Conservation (phyloP, 495 filamentous ascomycete species). For the Xylaria cubensis region DNA sequence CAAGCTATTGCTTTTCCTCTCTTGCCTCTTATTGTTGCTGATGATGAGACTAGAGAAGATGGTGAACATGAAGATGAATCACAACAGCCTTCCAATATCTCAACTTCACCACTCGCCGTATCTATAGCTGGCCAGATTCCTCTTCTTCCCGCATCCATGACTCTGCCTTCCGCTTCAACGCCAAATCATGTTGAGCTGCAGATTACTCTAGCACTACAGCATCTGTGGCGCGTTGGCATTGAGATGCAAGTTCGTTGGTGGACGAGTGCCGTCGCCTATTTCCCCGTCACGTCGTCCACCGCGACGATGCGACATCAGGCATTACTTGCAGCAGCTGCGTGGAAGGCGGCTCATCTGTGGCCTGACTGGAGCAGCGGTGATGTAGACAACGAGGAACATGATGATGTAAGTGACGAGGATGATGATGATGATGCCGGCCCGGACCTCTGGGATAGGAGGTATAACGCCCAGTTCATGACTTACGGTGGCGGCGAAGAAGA, state of each 20-base stretch:
- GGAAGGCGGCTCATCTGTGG: constrained; percentile 46
- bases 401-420: constrained; percentile 41
- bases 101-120: constrained; percentile 34
- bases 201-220: constrained; percentile 74
- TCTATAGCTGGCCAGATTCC: constrained; percentile 90
- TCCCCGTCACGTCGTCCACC: constrained; percentile 48
- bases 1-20: constrained; percentile 77
- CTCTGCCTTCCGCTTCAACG: constrained; percentile 43
- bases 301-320: constrained; percentile 31
- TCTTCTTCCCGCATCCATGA: constrained; percentile 82
- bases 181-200: constrained; percentile 37
- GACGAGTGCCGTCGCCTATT: constrained; percentile 74
- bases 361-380: constrained; percentile 12
- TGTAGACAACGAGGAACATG: constrained; percentile 37
- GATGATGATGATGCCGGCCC: constrained; percentile 56
- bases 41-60: constrained; percentile 1
- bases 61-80: constrained; percentile 4
- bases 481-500: constrained; percentile 31
- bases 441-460: constrained; percentile 77
- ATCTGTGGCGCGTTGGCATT: constrained; percentile 83
- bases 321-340: constrained; percentile 39
- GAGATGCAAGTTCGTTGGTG: constrained; percentile 76
- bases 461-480: constrained; percentile 53
- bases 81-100: neutral
- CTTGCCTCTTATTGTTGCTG: constrained; percentile 22